Percentiles rank a stretch among this genome's conserved stretches.
phyloP scores from a whole-genome alignment of 2,329 filamentous ascomycete species.

The Colletotrichum tropicale region DNA sequence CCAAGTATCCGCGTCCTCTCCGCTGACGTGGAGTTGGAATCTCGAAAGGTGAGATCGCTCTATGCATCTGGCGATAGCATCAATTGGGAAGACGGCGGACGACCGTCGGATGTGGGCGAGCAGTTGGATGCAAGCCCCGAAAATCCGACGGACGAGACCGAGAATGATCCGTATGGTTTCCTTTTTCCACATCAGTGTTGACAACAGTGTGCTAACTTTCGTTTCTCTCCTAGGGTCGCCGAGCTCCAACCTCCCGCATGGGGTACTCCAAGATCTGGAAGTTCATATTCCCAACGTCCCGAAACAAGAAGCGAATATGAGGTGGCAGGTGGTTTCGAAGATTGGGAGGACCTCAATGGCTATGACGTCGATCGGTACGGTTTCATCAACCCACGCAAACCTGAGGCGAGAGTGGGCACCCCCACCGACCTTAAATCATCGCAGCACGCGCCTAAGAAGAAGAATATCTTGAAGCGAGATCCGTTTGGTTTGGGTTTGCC shows the following conservation, averaged over 20 bases:
- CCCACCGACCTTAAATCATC: conserved; percentile 46
- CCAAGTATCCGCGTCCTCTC: conserved; percentile 59
- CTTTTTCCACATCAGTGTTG: conserved; percentile 39
- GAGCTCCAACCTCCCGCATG: conserved; percentile 34
- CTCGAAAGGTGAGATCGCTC: conserved; percentile 71
- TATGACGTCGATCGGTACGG: conserved; percentile 71
- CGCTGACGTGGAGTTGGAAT: conserved; percentile 64
- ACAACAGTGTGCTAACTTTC: conserved; percentile 31
- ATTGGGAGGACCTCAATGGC: conserved; percentile 69
- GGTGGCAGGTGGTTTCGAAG: conserved; percentile 64
- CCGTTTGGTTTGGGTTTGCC: conserved; percentile 37
- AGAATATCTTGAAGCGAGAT: conserved; percentile 49
- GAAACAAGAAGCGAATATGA: conserved; percentile 50
- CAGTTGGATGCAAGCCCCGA: conserved; percentile 54
- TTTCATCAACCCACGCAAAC: conserved; percentile 60
- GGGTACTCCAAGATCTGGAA: conserved; percentile 45
- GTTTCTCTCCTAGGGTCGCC: conserved; percentile 26
- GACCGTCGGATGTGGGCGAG: conserved; percentile 50
- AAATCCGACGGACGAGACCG: conserved; percentile 56
- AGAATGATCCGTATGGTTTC: conserved; percentile 63
- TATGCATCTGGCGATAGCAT: conserved; percentile 61
- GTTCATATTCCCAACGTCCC: conserved; percentile 48
- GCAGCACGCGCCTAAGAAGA: conserved; percentile 49
- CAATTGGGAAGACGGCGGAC: conserved; percentile 56
- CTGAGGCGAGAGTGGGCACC: conserved; percentile 43